A percentile compares a stretch with the other conserved stretches of the same genome.
Conservation (phyloP, 2,329 filamentous ascomycete species). For the Exophiala bonariae region DNA sequence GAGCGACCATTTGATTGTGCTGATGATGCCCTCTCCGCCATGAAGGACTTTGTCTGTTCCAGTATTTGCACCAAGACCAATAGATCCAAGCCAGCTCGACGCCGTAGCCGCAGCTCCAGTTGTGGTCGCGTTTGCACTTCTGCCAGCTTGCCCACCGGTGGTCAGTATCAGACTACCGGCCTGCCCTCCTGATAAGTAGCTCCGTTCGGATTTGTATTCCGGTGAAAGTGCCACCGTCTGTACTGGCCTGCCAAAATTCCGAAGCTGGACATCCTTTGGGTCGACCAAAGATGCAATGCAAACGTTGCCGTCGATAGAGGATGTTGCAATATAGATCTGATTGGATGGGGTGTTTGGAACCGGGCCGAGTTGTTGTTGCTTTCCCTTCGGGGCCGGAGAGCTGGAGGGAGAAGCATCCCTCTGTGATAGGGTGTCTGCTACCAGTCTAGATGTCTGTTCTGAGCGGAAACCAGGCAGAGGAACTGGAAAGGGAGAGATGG, state of each 20-base stretch:
- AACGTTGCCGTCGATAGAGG: slow-evolving; percentile 93
- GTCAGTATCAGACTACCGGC: slow-evolving; percentile 88
- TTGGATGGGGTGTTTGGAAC: slow-evolving; percentile 80
- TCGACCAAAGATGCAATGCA: slow-evolving; percentile 88
- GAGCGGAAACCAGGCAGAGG: slow-evolving; percentile 48
- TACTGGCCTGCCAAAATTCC: slow-evolving; percentile 91
- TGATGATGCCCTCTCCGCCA: slow-evolving; percentile 88
- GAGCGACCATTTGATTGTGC: slow-evolving; percentile 89
- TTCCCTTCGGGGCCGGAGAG: slow-evolving; percentile 54
- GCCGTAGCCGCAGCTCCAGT: slow-evolving; percentile 81
- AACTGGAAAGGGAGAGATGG: slow-evolving; percentile 81
- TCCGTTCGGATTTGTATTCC: slow-evolving; percentile 85
- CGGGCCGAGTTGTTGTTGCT: slow-evolving; percentile 51
- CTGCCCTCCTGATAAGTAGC: slow-evolving; percentile 86
- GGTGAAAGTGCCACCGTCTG: slow-evolving; percentile 93
- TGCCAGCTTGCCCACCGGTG: slow-evolving; percentile 73
- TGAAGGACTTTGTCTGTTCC: slow-evolving; percentile 87
- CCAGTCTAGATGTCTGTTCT: slow-evolving; percentile 33
- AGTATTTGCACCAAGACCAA: slow-evolving; percentile 74
- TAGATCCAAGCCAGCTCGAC: slow-evolving; percentile 85
- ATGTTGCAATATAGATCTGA: slow-evolving; percentile 88
- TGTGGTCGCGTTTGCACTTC: slow-evolving; percentile 81
- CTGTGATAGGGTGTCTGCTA: slow-evolving; percentile 32
- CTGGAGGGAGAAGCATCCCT: slow-evolving; percentile 45
- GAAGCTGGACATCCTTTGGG: slow-evolving; percentile 81